Evolutionary conservation across 768 basidiomycete genomes (phyloP), one percentile per base, ranked within the genome.

Genomic region (Phanerodontia chrysosporium): DNA sequence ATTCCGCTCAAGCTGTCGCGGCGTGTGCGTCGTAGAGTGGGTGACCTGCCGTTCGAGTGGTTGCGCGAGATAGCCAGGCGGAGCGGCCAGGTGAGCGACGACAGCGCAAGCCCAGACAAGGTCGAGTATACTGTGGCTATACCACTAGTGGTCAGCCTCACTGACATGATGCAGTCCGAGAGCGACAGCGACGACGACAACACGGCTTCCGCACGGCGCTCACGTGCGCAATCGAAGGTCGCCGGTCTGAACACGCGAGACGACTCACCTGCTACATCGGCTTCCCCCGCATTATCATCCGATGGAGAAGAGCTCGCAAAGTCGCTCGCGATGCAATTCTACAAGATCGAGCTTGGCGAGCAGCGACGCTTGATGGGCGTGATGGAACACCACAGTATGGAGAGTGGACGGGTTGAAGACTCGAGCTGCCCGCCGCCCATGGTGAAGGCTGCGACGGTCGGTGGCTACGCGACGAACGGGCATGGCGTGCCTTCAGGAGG

Each of bases 291-390:
- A 3, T 45, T 28, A 3, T 39, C 56, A 2, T 5, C 57, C 39
- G 18, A 63, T 8, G 85, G 90, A 3, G 84, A 90, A 57, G 87
- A 87, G 25, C 81, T 68, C 42, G 65, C 88, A 0, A 90, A 94
- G 62, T 78, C 82, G 1, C 83, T 98, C 29, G 95, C 95, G 1
- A 86, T 86, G 80, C 94, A 98, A 73, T 98, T 96, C 70, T 95
- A 95, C 75, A 81, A 84, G 54, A 90, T 98, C 57, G 96, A 98
- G 69, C 78, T 93, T 1, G 89, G 89, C 2, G 96, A 98, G 72
- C 95, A 95, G 72, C 80, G 88, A 57, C 77, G 96, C 13, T 75
- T 98, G 35, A 90, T 92, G 76, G 87, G 88, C 4, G 85, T 97
- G 35, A 93, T 98, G 92, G 86, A 92, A 55, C 90, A 92, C 71